Evolutionary conservation across 768 basidiomycete genomes (phyloP).

Genomic region (Russula brevipes): DNA sequence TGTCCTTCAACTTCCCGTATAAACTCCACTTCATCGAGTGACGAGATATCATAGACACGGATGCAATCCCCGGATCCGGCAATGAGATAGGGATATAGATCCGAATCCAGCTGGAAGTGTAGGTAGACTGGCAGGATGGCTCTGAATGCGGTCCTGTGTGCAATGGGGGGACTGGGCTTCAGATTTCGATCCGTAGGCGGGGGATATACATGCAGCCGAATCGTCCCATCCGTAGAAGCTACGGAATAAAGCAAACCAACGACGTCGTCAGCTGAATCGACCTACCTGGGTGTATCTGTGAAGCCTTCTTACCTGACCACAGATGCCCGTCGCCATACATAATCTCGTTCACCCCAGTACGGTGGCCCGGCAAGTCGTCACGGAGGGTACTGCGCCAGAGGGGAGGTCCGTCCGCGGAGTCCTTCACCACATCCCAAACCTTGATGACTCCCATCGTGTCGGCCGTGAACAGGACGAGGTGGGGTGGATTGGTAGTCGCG

Average conservation of each 20-base stretch:
- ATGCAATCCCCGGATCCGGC: conserved; percentile 84
- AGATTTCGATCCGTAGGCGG: conserved; percentile 25
- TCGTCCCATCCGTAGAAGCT: conserved; percentile 90
- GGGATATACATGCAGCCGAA: conserved; percentile 53
- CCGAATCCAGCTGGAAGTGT: conserved; percentile 37
- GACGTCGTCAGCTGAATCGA: background rate
- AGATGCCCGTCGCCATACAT: conserved; percentile 60
- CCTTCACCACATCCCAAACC: conserved; percentile 61
- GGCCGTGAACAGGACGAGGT: conserved; percentile 60
- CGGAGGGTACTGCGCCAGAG: conserved; percentile 49
- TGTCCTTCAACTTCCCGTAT: conserved; percentile 79
- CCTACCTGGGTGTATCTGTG: background rate
- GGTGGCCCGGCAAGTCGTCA: conserved; percentile 63
- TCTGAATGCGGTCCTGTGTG: conserved; percentile 62
- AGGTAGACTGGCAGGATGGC: conserved; percentile 64
- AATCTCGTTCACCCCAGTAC: conserved; percentile 79
- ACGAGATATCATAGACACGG: conserved; percentile 72
- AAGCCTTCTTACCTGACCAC: conserved; percentile 72
- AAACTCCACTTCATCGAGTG: conserved; percentile 60
- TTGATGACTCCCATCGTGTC: conserved; percentile 92
- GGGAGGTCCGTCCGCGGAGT: conserved; percentile 38
- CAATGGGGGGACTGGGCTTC: conserved; percentile 48
- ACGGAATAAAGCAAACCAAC: conserved; percentile 1
- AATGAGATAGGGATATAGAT: conserved; percentile 69
- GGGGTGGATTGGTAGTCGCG: conserved; percentile 33